Evolutionary conservation across 225 moss, liverwort and hornwort genomes (phyloP).

Genomic region (Lunularia cruciata): DNA sequence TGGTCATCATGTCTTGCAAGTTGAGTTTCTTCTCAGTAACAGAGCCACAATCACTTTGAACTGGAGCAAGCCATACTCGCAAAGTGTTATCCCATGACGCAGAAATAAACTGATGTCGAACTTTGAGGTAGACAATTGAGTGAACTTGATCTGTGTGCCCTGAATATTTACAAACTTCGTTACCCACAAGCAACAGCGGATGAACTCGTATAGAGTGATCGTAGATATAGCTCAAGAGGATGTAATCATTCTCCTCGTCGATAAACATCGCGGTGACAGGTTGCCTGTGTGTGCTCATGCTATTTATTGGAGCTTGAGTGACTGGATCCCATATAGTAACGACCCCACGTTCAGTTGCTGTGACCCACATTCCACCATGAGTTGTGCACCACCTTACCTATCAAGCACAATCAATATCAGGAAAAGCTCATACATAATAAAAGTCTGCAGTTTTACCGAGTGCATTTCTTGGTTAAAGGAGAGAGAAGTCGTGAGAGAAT

Average conservation of each 20-base stretch:
- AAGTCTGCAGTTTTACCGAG: no score
- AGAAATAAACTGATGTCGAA: slow-evolving; percentile 65
- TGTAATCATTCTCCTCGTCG: slow-evolving; percentile 54
- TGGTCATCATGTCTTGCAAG: slow-evolving; percentile 35
- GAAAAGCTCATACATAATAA: background rate
- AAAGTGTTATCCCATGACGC: slow-evolving; percentile 73
- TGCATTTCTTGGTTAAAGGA: no score
- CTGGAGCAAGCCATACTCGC: slow-evolving; percentile 65
- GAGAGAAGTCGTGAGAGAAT: no score
- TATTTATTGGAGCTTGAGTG: slow-evolving; percentile 38
- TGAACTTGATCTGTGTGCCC: slow-evolving; percentile 72
- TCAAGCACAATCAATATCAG: background rate
- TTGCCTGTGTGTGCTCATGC: slow-evolving; percentile 44
- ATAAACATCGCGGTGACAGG: slow-evolving; percentile 60
- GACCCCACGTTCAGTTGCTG: slow-evolving; percentile 51
- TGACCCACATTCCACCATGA: slow-evolving; percentile 59
- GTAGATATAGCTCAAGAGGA: slow-evolving; percentile 52
- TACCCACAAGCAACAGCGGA: slow-evolving; percentile 22
- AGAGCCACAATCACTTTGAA: slow-evolving; percentile 14
- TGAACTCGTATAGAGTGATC: slow-evolving; percentile 56
- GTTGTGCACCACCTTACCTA: slow-evolving; percentile 69
- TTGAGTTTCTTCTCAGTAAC: slow-evolving; percentile 30
- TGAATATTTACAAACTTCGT: slow-evolving; percentile 56
- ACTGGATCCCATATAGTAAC: slow-evolving; percentile 59
- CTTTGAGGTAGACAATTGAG: slow-evolving; percentile 59